Evolutionary conservation across 805 yeast species (phyloP), one percentile per base, ranked within the genome.

Genomic region (Schwanniomyces yamadae): DNA sequence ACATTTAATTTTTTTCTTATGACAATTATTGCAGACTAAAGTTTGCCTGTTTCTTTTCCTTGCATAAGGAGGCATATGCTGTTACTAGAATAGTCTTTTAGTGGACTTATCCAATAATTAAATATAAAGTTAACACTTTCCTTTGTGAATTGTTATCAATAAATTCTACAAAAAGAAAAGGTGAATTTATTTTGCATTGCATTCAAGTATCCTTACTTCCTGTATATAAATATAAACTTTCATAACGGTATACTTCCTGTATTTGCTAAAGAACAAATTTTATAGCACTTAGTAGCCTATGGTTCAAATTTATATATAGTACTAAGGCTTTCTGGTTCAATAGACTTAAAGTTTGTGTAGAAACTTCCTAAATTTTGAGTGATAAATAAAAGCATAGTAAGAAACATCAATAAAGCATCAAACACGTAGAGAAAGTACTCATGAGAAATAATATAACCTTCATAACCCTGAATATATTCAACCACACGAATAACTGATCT

Each of bases 1-100:
- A 41, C 69, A 64, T 48, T 71, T 73, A 23, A 71, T 71, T 46
- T 74, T 74, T 28, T 73, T 55, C 48, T 58, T 64, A 13, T 75
- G 59, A 40, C 79, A 74, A 25, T 65, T 64, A 17, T 64, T 66
- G 44, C 80, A 74, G 0, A 73, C 71, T 6, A 75, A 44, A 0
- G 73, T 62, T 40, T 66, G 58, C 32, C 78, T 59, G 28, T 68
- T 63, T 33, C 76, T 56, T 42, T 58, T 66, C 24, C 44, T 48
- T 19, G 13, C 23, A 17, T 19, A 15, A 7, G 12, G 2, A n/a
- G 22, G 13, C 30, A 28, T 28, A 10, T 18, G 16, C 8, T 25
- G 6, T n/a, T n/a, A n/a, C n/a, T n/a, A n/a, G n/a, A n/a, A n/a
- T n/a, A n/a, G n/a, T n/a, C n/a, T n/a, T n/a, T n/a, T n/a, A n/a